phyloP scores from a whole-genome alignment of 805 yeast genomes.

The Kluyveromyces nonfermentans region DNA sequence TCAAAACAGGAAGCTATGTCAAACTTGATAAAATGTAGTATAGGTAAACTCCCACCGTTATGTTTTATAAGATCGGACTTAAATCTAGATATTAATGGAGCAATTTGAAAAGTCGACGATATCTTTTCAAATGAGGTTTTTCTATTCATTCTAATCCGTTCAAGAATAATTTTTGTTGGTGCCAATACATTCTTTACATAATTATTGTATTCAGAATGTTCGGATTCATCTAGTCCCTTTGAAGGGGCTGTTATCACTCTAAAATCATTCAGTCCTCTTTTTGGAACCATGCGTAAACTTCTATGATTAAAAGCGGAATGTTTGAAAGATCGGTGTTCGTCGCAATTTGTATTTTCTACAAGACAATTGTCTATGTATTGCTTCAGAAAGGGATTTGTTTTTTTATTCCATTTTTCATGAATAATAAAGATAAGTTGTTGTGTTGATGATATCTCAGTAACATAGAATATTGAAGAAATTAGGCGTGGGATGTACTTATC shows the following conservation, averaged over 20 bases:
- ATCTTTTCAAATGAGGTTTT: slow-evolving; percentile 27
- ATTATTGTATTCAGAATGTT: slow-evolving; percentile 26
- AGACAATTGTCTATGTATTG: slow-evolving; percentile 36
- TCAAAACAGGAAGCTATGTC: slow-evolving; percentile 78
- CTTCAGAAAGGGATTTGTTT: slow-evolving; percentile 35
- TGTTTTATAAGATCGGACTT: slow-evolving; percentile 19
- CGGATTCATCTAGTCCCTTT: slow-evolving; percentile 29
- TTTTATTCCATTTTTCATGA: slow-evolving; percentile 46
- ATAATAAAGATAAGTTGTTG: slow-evolving; percentile 40
- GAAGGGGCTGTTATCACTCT: slow-evolving; percentile 52
- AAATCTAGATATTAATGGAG: slow-evolving; percentile 31
- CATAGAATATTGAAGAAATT: slow-evolving; percentile 50
- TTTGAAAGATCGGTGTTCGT: slow-evolving; percentile 16
- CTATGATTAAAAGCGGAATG: slow-evolving; percentile 30
- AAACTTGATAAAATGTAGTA: slow-evolving; percentile 50
- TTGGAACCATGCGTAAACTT: slow-evolving; percentile 47
- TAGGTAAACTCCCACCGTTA: slow-evolving; percentile 22
- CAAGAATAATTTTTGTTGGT: slow-evolving; percentile 36
- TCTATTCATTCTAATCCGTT: slow-evolving; percentile 25
- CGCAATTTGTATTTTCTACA: slow-evolving; percentile 10
- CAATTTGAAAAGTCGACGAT: slow-evolving; percentile 39
- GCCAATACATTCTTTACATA: slow-evolving; percentile 32
- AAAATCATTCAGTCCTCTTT: slow-evolving; percentile 39
- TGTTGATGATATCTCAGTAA: slow-evolving; percentile 45
- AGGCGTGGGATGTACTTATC: slow-evolving; percentile 36